These are phyloP conservation scores for Aspergillus niger DNA, from an alignment of 2,329 filamentous ascomycete genomes.

Conservation along the genomic window DNA sequence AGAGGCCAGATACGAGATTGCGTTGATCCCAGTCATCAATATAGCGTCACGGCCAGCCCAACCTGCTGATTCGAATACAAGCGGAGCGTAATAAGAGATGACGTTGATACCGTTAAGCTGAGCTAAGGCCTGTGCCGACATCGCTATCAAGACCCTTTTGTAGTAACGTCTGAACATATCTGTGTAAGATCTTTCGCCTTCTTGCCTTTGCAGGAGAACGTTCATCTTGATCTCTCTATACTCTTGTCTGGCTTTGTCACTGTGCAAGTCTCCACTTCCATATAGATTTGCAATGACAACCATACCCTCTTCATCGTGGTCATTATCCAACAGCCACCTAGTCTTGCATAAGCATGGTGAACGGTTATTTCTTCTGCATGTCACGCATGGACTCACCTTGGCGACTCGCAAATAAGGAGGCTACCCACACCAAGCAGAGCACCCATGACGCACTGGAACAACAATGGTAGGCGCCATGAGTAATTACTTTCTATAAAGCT, in stretches of 20 bases:
- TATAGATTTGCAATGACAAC: slow-evolving; percentile 98
- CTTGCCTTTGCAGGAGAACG: slow-evolving; percentile 87
- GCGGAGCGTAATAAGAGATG: slow-evolving; percentile 96
- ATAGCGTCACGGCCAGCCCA: slow-evolving; percentile 89
- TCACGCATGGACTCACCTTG: slow-evolving; percentile 61
- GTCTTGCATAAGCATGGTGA: slow-evolving; percentile 8
- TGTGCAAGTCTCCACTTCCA: slow-evolving; percentile 91
- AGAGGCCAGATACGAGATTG: slow-evolving; percentile 83
- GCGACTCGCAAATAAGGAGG: slow-evolving; percentile 92
- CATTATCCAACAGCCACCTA: slow-evolving; percentile 96
- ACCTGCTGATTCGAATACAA: slow-evolving; percentile 96
- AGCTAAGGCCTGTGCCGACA: slow-evolving; percentile 94
- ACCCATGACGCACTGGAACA: slow-evolving; percentile 96
- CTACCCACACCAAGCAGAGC: slow-evolving; percentile 80
- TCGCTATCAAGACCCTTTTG: slow-evolving; percentile 94
- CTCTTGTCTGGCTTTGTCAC: slow-evolving; percentile 87
- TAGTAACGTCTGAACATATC: slow-evolving; percentile 96
- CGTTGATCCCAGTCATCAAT: slow-evolving; percentile 96
- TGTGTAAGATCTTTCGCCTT: slow-evolving; percentile 84
- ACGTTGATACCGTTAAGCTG: slow-evolving; percentile 99
- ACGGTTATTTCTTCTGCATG: neutral
- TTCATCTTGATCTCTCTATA: slow-evolving; percentile 99
- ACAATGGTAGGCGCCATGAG: slow-evolving; percentile 86
- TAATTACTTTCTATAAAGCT: slow-evolving; percentile 81
- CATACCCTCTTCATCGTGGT: slow-evolving; percentile 97